Conservation (phyloP, 208 protist genomes). For the Wallacemonas sp. region DNA sequence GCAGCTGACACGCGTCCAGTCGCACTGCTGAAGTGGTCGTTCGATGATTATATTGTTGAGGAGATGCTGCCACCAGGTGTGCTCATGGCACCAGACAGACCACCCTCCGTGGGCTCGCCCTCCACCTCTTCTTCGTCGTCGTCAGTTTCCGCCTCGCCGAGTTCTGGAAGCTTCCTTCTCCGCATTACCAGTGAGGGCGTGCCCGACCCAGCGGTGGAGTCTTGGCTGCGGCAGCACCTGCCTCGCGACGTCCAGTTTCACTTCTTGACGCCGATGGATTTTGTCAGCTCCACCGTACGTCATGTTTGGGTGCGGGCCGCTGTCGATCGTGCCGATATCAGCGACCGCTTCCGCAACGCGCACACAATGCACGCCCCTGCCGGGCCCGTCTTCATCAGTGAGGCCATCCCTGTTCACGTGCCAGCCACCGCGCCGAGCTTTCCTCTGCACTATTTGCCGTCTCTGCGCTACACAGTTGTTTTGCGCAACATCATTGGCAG, state of each 20-base stretch:
- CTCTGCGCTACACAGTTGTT: conserved; percentile 62
- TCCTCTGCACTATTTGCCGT: conserved; percentile 51
- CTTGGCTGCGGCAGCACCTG: conserved; percentile 26
- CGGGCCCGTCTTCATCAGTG: conserved; percentile 15
- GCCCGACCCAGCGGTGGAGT: conserved; percentile 41
- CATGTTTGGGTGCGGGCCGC: conserved; percentile 50
- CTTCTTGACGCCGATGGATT: conserved; percentile 76
- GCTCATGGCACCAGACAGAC: neutral
- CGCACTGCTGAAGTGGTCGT: conserved; percentile 84
- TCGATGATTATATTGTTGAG: conserved; percentile 81
- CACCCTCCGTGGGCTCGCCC: too few relatives aligned
- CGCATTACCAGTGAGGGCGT: conserved; percentile 69
- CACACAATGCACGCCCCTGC: conserved; percentile 1
- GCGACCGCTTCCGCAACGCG: neutral
- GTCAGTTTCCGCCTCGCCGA: neutral
- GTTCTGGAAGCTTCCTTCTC: conserved; percentile 34
- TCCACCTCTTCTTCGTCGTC: neutral
- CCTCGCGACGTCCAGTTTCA: conserved; percentile 30
- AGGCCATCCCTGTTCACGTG: conserved; percentile 27
- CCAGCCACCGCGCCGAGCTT: conserved; percentile 22
- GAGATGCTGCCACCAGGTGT: conserved; percentile 46
- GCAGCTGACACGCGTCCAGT: conserved; percentile 29
- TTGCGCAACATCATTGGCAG: conserved; percentile 63
- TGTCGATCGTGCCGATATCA: neutral
- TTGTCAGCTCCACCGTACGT: conserved; percentile 47